Conservation (phyloP, 2,329 filamentous ascomycete species). For the Pseudogymnoascus sp. region DNA sequence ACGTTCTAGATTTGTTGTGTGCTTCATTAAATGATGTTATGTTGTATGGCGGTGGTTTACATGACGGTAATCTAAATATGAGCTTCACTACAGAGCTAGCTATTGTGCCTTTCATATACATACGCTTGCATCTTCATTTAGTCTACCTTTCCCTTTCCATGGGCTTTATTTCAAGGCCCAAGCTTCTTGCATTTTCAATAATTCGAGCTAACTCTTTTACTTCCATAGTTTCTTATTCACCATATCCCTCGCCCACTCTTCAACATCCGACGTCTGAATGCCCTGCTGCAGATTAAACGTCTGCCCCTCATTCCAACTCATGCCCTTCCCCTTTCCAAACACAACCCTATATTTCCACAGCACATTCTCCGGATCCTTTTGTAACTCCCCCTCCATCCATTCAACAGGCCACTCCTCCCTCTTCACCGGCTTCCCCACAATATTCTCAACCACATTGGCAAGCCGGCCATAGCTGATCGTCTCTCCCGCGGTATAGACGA, state of each 20-base stretch:
- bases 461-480: conserved; percentile 51
- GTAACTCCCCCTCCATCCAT: conserved; percentile 39
- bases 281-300: conserved; percentile 47
- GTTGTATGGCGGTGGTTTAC: neutral
- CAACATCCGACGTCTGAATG: conserved; percentile 38
- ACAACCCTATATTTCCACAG: conserved; percentile 55
- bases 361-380: conserved; percentile 37
- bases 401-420: conserved; percentile 44
- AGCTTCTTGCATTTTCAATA: neutral
- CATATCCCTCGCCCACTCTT: conserved; percentile 26
- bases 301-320: conserved; percentile 47
- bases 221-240: neutral
- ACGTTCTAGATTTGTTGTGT: neutral
- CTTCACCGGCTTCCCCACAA: conserved; percentile 35
- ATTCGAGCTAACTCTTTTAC: neutral
- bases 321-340: conserved; percentile 51
- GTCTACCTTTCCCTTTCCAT: neutral
- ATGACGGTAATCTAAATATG: neutral
- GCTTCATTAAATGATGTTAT: neutral
- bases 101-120: neutral
- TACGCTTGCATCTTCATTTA: neutral
- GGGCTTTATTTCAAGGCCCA: neutral
- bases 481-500: conserved; percentile 55
- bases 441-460: conserved; percentile 44
- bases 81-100: neutral